These are phyloP conservation scores for Dendrocalamus sinicus DNA, from an alignment of 176 grass and related monocot genomes.

Conservation along the genomic window DNA sequence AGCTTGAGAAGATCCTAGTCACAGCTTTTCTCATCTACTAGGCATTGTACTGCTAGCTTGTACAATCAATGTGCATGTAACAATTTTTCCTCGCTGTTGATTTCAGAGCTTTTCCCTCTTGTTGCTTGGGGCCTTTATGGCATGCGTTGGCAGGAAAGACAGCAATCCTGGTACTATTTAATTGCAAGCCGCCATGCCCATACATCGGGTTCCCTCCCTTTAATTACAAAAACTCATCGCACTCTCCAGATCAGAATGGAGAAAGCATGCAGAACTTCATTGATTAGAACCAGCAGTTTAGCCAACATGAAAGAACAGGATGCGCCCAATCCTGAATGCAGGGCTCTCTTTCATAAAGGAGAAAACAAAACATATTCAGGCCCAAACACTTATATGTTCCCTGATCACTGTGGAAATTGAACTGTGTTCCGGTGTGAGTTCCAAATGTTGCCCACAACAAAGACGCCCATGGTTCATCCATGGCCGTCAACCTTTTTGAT, in stretches of 20 bases:
- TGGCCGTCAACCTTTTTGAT: too few relatives aligned
- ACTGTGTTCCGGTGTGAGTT: too few relatives aligned
- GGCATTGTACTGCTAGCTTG: background rate
- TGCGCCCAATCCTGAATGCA: background rate
- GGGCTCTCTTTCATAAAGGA: background rate
- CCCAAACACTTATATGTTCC: background rate
- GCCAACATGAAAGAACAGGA: background rate
- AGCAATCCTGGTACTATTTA: slow-evolving; percentile 19
- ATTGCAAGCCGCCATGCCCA: slow-evolving; percentile 16
- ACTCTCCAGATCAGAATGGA: background rate
- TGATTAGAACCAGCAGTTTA: background rate
- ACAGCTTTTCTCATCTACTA: background rate
- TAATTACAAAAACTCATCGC: background rate
- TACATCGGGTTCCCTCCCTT: background rate
- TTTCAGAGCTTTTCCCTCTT: background rate
- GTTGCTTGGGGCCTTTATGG: background rate
- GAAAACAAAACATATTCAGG: background rate
- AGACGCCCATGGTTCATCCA: background rate
- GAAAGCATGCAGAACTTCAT: background rate
- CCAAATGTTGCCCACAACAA: too few relatives aligned
- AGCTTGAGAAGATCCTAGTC: slow-evolving; percentile 5
- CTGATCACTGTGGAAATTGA: background rate
- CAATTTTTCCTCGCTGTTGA: slow-evolving; percentile 18
- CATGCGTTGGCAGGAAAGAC: background rate
- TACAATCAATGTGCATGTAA: slow-evolving; percentile 4